Base-by-base conservation (phyloP, 179 eudicot genomes). In the Silene noctiflora region DNA sequence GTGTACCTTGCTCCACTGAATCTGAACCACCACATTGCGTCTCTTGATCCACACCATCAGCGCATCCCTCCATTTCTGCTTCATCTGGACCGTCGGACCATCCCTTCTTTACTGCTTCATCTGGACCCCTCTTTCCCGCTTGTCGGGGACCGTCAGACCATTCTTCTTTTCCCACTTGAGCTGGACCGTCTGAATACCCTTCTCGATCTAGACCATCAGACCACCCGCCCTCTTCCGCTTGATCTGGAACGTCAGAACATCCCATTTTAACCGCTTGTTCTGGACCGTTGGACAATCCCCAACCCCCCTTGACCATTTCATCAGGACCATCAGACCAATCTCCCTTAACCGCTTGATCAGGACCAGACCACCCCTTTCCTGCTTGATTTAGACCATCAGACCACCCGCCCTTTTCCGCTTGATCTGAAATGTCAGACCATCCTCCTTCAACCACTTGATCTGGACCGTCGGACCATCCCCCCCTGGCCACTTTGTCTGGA, bases 1-100 rank as follows among this genome's bases (percentile, higher is more conserved):
- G 66, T 58, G 27, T 31, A 31, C 53, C 66, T 31, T 72, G 75
- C 66, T 72, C 53, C 53, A 59, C 66, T 29, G 74, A 11, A 71
- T 25, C 39, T 14, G 62, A 24, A 22, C 62, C 7, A 19, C 61
- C 33, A 69, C 16, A 7, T 8, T 69, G 19, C 12, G 19, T 48
- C n/a, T 46, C 59, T 69, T 46, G 59, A 22, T 69, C 59, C 12
- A 17, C 55, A 69, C 58, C 58, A 35, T 35, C 71, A 33, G 22
- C 39, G 4, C 21, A 67, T 33, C 25, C 25, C 51, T 9, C 25
- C 24, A 31, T 67, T 67, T 4, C 17, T 24, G 21, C 21, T 67
- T 67, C 4, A 35, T 33, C 42, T 67, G 48, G 42, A 67, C 71
- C 20, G 22, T 67, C 71, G 3, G 71, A 67, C 71, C 48, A 17